Evolutionary conservation across 2,329 filamentous ascomycete species (phyloP), one percentile per base, ranked within the genome.

Genomic region (Clarireedia paspali): DNA sequence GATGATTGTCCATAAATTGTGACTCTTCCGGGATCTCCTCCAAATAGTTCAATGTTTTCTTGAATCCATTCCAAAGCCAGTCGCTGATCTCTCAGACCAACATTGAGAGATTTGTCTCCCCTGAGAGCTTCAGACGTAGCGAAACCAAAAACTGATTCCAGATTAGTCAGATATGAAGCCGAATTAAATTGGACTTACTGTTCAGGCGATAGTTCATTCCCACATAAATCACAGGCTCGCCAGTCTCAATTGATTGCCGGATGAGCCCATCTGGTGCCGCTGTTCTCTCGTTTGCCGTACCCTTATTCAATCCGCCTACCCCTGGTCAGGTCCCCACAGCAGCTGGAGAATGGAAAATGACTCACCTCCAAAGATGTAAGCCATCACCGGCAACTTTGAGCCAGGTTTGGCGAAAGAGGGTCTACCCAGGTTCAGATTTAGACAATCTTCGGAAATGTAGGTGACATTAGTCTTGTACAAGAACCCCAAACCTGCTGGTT

Each of bases 351-450:
- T 7, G 54, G 10, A 6, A 51, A 46, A 71, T 47, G 71, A 66
- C 56, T 47, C 14, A 53, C 85, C 84, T 0, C 84, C 84, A 62
- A 77, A 87, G 50, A 88, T 87, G 81, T 82, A 88, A 60, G 84
- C 82, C 17, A 87, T 69, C 1, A 88, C 84, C 0, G 84, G 84
- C 2, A 87, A 70, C 55, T 83, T 82, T 36, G 76, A 75, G 2
- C 72, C 72, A 0, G 77, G 66, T 23, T 71, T 74, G 2, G 76
- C 80, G 7, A 79, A 80, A 0, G 72, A 69, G 0, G 84, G 84
- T 9, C 83, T 75, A 36, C 79, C 74, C 4, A 87, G 75, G 49
- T 75, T 77, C 53, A 85, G 69, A 3, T 76, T 83, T 49, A 87
- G 69, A 62, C 84, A 87, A 66, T 87, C 82, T 65, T 88, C 84